Percentiles rank a stretch among this genome's conserved stretches.
Conservation (phyloP, 1,139 yeast genomes). For the Zygosaccharomyces sapae region DNA sequence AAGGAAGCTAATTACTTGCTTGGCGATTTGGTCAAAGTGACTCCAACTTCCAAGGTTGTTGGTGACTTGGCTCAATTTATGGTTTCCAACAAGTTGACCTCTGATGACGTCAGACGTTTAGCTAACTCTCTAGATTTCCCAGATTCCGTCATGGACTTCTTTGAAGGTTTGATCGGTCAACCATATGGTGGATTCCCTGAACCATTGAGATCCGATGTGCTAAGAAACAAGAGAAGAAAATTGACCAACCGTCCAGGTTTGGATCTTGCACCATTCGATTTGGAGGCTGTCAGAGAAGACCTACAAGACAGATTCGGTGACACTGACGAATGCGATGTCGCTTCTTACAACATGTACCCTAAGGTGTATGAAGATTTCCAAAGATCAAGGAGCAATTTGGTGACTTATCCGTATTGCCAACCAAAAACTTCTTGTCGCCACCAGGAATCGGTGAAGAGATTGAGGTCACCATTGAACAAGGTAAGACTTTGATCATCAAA, state of each 20-base stretch:
- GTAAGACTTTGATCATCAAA: conserved; percentile 88
- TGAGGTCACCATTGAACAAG: conserved; percentile 85
- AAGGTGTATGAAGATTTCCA: conserved; percentile 89
- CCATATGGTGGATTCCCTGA: conserved; percentile 99
- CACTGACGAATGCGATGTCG: conserved; percentile 82
- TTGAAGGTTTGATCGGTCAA: conserved; percentile 98
- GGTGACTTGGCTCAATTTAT: conserved; percentile 98
- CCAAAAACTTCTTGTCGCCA: conserved; percentile 82
- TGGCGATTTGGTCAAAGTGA: conserved; percentile 96
- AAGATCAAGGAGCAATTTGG: conserved; percentile 73
- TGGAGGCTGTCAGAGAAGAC: conserved; percentile 65
- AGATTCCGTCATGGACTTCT: conserved; percentile 93
- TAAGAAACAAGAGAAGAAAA: conserved; percentile 86
- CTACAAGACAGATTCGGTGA: conserved; percentile 57
- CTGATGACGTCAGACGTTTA: conserved; percentile 80
- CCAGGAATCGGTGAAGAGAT: conserved; percentile 86
- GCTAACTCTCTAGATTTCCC: conserved; percentile 96
- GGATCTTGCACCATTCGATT: conserved; percentile 75
- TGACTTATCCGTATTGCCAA: conserved; percentile 89
- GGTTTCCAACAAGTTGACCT: conserved; percentile 87
- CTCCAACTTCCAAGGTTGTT: conserved; percentile 98
- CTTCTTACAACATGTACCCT: conserved; percentile 96
- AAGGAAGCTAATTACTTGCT: conserved; percentile 81
- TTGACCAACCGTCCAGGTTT: conserved; percentile 89
- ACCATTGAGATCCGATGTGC: conserved; percentile 86